Evolutionary conservation across 129 eudicot genomes (phyloP), one percentile per base, ranked within the genome.

Genomic region (Helianthus tuberosus): DNA sequence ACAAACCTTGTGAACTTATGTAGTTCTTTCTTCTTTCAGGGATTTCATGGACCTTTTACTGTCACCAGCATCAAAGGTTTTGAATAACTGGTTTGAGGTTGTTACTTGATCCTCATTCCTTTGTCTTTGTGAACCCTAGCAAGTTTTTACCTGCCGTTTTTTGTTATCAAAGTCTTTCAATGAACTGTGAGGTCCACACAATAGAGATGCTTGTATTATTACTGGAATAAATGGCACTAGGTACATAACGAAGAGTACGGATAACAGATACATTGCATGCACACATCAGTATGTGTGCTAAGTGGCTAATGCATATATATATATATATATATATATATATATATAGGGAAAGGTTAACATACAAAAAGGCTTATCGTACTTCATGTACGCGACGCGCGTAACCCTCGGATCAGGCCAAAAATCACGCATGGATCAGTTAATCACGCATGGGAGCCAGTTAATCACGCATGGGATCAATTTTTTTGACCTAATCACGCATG

Each of bases 71-170:
- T 95, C 99, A 7, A 91, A 91, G 84, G 96, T 95, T 78, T 78
- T 95, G 73, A 84, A 95, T 86, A 91, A 89, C 74, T 91, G 99
- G 97, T 95, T 95, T 85, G 99, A 95, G 99, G 99, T 95, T 68
- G 77, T 74, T 72, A 75, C 78, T 70, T 52, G 63, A 74, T 69
- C 17, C 61, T 68, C 63, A 20, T 55, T 51, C 29, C 47, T 75
- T 69, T 46, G 49, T 36, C 66, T 76, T 63, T 47, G 23, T 38
- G 48, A 64, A 15, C 7, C 25, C 11, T 62, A 3, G 67, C 29
- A 11, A 12, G 35, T 12, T 14, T 32, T 35, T 14, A 27, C 48
- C 20, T 35, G 11, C 39, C 47, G 3, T 4, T 39, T 38, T 38
- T 38, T 36, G 16, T 20, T 64, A 64, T 64, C 27, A 3, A 1